A percentile compares a stretch with the other conserved stretches of the same genome.
Evolutionary conservation across 2,329 filamentous ascomycete genomes (phyloP).

Genomic region (Colletotrichum musicola): DNA sequence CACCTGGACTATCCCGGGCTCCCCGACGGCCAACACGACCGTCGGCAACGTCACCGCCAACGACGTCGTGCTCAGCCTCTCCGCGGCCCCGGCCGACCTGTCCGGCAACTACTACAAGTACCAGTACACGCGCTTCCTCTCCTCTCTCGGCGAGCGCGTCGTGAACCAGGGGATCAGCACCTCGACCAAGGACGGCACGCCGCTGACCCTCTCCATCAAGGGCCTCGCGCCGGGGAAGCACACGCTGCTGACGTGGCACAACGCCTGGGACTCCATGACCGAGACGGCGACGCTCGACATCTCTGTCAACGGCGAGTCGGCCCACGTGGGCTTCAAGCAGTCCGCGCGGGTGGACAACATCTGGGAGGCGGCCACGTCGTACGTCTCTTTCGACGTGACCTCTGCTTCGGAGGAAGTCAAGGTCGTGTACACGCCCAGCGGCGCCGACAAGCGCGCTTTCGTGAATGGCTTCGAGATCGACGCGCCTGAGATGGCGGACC

Average conservation of each 20-base stretch:
- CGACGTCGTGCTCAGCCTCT: slow-evolving; percentile 25
- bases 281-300: slow-evolving; percentile 42
- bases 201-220: slow-evolving; percentile 45
- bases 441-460: slow-evolving; percentile 43
- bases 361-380: slow-evolving; percentile 47
- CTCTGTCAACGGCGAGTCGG: slow-evolving; percentile 43
- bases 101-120: slow-evolving; percentile 45
- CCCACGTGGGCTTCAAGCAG: slow-evolving; percentile 36
- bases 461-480: slow-evolving; percentile 50
- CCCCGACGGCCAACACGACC: slow-evolving; percentile 20
- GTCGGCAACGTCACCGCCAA: slow-evolving; percentile 25
- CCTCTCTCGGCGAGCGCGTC: slow-evolving; percentile 46
- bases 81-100: slow-evolving; percentile 37
- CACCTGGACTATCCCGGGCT: slow-evolving; percentile 38
- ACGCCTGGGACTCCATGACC: slow-evolving; percentile 46
- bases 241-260: slow-evolving; percentile 47
- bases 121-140: slow-evolving; percentile 43
- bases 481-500: slow-evolving; percentile 40
- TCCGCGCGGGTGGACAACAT: slow-evolving; percentile 47
- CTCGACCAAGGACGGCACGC: slow-evolving; percentile 40
- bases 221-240: slow-evolving; percentile 46
- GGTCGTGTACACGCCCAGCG: slow-evolving; percentile 43
- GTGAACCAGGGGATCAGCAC: slow-evolving; percentile 46
- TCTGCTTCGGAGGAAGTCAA: slow-evolving; percentile 41
- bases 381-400: slow-evolving; percentile 43